Evolutionary conservation across 495 filamentous ascomycete species (phyloP).

Genomic region (Jackrogersella multiformis): DNA sequence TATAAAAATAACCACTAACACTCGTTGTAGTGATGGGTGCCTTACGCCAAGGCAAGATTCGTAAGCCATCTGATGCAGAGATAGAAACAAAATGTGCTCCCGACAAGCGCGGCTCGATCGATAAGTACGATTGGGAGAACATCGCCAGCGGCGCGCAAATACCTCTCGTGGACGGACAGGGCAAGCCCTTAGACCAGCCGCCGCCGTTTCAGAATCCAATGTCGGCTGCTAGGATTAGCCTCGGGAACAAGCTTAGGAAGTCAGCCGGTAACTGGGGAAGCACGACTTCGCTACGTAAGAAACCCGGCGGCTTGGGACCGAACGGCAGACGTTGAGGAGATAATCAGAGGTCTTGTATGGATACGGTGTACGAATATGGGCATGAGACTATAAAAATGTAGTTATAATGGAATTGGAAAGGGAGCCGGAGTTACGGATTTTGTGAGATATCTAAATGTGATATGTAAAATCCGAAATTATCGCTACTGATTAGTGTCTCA

Average conservation of each 20-base stretch:
- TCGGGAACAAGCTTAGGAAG: constrained; percentile 57
- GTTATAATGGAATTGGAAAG: background rate
- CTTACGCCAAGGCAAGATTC: constrained; percentile 38
- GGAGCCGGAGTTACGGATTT: background rate
- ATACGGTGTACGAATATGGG: constrained; percentile 7
- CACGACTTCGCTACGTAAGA: constrained; percentile 37
- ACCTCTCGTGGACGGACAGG: constrained; percentile 37
- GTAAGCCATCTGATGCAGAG: constrained; percentile 32
- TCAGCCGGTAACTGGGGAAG: constrained; percentile 49
- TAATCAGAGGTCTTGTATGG: background rate
- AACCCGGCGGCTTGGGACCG: constrained; percentile 22
- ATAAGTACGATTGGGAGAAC: constrained; percentile 50
- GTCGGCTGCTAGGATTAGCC: constrained; percentile 55
- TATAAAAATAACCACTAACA: no score
- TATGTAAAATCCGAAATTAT: background rate
- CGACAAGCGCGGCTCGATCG: constrained; percentile 38
- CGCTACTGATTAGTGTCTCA: background rate
- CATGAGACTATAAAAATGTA: background rate
- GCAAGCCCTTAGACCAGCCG: constrained; percentile 32
- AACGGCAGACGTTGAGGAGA: constrained; percentile 13
- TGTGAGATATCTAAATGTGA: background rate
- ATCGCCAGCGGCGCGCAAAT: constrained; percentile 39
- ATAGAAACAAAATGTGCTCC: constrained; percentile 6
- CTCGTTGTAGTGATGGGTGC: constrained; percentile 52
- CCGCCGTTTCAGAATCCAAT: constrained; percentile 47